A percentile compares a stretch with the other conserved stretches of the same genome.
Conservation (phyloP, 805 yeast genomes). For the Citeromyces matritensis region DNA sequence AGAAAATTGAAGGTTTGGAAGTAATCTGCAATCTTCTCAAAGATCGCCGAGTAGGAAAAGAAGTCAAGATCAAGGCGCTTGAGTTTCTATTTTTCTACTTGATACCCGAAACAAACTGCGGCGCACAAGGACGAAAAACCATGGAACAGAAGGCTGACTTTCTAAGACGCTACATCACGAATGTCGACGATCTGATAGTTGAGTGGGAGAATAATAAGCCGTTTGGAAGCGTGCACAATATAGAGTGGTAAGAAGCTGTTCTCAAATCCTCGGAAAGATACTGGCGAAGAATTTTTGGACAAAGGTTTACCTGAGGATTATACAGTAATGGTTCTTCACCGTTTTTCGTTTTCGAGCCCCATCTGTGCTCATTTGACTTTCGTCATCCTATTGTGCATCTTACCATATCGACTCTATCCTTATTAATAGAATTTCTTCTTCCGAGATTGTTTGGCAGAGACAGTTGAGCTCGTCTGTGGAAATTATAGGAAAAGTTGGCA, state of each 20-base stretch:
- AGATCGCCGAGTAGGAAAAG: constrained; percentile 23
- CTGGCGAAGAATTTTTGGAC: no score
- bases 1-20: constrained; percentile 37
- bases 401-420: no score
- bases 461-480: not conserved
- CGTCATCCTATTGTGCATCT: no score
- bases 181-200: constrained; percentile 28
- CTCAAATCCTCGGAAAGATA: not conserved
- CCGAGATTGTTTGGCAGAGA: not conserved
- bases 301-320: no score
- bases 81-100: constrained; percentile 60
- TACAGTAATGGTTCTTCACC: no score
- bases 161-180: constrained; percentile 24
- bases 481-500: not conserved
- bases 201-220: constrained; percentile 30
- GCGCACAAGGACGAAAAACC: constrained; percentile 16
- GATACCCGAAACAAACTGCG: constrained; percentile 35
- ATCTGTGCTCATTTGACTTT: no score
- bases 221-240: constrained; percentile 25
- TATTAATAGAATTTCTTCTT: no score
- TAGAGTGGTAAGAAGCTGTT: not conserved
- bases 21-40: constrained; percentile 30
- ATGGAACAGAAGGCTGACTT: constrained; percentile 27
- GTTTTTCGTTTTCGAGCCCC: no score
- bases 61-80: constrained; percentile 44